Evolutionary conservation across 1,284 basidiomycete species (phyloP).

Genomic region (Rhodotorula sp.): DNA sequence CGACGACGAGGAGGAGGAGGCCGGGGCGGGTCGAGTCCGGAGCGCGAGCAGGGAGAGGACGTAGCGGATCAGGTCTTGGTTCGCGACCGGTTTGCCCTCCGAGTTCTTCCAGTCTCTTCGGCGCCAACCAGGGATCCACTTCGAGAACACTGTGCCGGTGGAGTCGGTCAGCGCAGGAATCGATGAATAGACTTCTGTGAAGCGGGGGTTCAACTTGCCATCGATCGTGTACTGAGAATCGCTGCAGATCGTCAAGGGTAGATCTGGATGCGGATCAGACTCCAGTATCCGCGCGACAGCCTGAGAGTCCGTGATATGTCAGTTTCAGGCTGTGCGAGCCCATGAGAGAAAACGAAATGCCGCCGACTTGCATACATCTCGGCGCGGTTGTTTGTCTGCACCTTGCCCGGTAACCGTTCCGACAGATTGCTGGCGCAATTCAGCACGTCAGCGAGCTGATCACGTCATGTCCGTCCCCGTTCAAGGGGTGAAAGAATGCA

Average conservation of each 20-base stretch:
- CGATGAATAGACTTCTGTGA: neutral
- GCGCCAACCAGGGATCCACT: slow-evolving; percentile 65
- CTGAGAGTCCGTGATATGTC: slow-evolving; percentile 50
- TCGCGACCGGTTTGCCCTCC: slow-evolving; percentile 61
- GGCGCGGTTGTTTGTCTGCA: slow-evolving; percentile 82
- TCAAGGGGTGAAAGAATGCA: neutral
- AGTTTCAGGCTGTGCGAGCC: neutral
- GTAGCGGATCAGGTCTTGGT: slow-evolving; percentile 64
- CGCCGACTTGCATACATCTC: slow-evolving; percentile 67
- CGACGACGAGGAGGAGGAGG: no score
- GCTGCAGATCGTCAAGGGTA: slow-evolving; percentile 65
- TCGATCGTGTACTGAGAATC: slow-evolving; percentile 74
- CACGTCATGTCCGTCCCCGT: neutral
- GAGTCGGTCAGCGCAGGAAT: neutral
- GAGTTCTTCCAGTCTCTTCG: slow-evolving; percentile 57
- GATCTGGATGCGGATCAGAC: slow-evolving; percentile 57
- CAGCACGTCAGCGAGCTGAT: no score
- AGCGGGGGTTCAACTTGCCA: slow-evolving; percentile 54
- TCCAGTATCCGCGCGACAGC: slow-evolving; percentile 73
- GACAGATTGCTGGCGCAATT: slow-evolving; percentile 61
- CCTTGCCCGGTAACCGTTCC: slow-evolving; percentile 69
- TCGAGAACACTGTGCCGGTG: slow-evolving; percentile 56
- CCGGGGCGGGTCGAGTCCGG: slow-evolving; percentile 47
- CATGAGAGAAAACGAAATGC: neutral
- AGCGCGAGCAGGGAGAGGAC: slow-evolving; percentile 58